Evolutionary conservation across 164 flowering plant species (phyloP).

Genomic region (Echeveria elegans): DNA sequence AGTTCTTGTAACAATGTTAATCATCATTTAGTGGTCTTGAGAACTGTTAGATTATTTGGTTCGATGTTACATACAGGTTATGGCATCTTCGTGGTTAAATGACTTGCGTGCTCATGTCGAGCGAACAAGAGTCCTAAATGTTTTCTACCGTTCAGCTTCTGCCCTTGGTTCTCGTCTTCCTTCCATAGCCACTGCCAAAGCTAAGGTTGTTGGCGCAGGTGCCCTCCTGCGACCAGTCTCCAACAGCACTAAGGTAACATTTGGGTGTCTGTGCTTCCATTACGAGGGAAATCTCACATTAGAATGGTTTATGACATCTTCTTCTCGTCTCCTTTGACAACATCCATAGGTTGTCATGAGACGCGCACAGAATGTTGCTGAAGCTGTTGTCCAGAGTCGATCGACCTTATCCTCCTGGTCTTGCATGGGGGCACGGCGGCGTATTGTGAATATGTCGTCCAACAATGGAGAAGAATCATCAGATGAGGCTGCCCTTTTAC

Average conservation of each 20-base stretch:
- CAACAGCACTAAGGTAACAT: constrained; percentile 74
- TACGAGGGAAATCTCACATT: not conserved
- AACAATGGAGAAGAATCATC: constrained; percentile 29
- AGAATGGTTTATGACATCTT: not conserved
- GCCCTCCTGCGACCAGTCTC: constrained; percentile 83
- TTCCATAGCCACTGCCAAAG: constrained; percentile 75
- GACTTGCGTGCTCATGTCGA: constrained; percentile 93
- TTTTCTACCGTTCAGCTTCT: constrained; percentile 85
- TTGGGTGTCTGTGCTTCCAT: not conserved
- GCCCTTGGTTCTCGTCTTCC: constrained; percentile 88
- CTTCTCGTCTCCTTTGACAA: no score
- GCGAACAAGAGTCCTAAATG: constrained; percentile 66
- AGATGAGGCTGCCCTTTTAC: constrained; percentile 31
- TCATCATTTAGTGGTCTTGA: not conserved
- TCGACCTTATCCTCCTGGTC: constrained; percentile 79
- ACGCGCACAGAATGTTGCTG: constrained; percentile 84
- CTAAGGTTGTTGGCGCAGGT: constrained; percentile 86
- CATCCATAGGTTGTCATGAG: constrained; percentile 73
- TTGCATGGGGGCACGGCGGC: constrained; percentile 66
- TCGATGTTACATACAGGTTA: constrained; percentile 47
- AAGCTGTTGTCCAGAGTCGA: constrained; percentile 77
- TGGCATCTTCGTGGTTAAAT: constrained; percentile 89
- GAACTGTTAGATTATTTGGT: not conserved
- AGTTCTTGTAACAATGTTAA: not conserved
- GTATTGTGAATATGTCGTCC: constrained; percentile 27